A percentile compares a stretch with the other conserved stretches of the same genome.
These are phyloP conservation scores for Setaria italica DNA, from an alignment of 202 grass and related monocot species.

Conservation along the genomic window DNA sequence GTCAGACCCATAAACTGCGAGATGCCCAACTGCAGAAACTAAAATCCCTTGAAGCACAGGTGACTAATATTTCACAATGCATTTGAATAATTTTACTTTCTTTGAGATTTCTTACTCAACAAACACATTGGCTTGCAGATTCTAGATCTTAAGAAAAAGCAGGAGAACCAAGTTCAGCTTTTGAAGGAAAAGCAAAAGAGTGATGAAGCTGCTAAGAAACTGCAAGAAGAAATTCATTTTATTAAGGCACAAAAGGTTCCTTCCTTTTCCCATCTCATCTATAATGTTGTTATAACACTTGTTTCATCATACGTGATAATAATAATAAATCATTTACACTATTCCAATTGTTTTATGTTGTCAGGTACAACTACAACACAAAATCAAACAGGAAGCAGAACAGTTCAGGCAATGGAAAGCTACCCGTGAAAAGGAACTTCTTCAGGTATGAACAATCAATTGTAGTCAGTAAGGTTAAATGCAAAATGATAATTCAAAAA, in stretches of 20 bases:
- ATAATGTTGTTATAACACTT: slow-evolving; percentile 18
- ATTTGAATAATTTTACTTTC: slow-evolving; percentile 25
- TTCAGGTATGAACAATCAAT: slow-evolving; percentile 65
- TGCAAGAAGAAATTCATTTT: slow-evolving; percentile 99
- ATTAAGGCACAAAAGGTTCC: slow-evolving; percentile 94
- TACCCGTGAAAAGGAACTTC: slow-evolving; percentile 97
- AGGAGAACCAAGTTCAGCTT: slow-evolving; percentile 98
- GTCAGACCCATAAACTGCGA: slow-evolving; percentile 82
- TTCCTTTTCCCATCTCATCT: slow-evolving; percentile 17
- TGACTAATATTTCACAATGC: slow-evolving; percentile 41
- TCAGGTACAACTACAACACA: slow-evolving; percentile 96
- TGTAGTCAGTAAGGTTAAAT: slow-evolving; percentile 8
- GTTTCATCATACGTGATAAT: neutral
- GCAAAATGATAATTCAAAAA: slow-evolving; percentile 15
- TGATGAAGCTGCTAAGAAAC: slow-evolving; percentile 97
- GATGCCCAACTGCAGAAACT: slow-evolving; percentile 94
- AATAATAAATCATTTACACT: slow-evolving; percentile 17
- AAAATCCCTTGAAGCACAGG: slow-evolving; percentile 97
- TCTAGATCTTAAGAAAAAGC: slow-evolving; percentile 97
- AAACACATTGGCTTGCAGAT: slow-evolving; percentile 62
- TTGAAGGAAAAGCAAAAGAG: slow-evolving; percentile 99
- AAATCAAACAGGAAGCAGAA: slow-evolving; percentile 99
- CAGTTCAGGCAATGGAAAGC: slow-evolving; percentile 98
- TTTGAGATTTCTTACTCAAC: slow-evolving; percentile 29
- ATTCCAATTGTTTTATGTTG: slow-evolving; percentile 34